Base-by-base conservation (phyloP, 805 yeast species). In the Candida ortonii region DNA sequence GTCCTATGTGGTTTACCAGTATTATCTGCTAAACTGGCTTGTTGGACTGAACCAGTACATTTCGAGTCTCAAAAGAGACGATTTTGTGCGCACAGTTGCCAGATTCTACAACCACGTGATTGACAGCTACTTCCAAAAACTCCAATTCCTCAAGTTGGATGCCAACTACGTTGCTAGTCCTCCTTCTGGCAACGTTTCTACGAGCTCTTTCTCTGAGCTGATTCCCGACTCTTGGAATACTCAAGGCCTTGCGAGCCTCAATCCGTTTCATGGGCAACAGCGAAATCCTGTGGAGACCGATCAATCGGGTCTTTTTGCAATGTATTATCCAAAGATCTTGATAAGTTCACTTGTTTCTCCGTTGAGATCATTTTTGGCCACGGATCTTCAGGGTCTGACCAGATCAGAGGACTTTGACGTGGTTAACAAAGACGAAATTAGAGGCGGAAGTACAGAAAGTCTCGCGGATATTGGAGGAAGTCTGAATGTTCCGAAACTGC, bases 1-100 rank as follows among this genome's bases (percentile, higher is more conserved):
- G 2, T 68, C 81, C 24, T 73, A 68, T 50, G 54, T 70, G 3
- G 53, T 80, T 1, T 41, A 69, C 34, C 71, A 70, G 44, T 53
- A 72, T 9, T 64, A 62, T 18, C 51, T 73, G 26, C 62, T 71
- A 15, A 52, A 70, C 10, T 80, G 84, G 84, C 64, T 83, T 28
- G 66, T 77, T 6, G 52, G 68, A 16, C 36, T 48, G 13, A 43
- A 49, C 22, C 30, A 31, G 15, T 48, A 41, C 24, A 14, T 34
- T 13, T 39, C 38, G 3, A 38, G 46, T 10, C 41, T 50, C 11
- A 44, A 38, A 5, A 25, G 37, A 9, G 38, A 41, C 9, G 50
- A 43, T 16, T 22, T 38, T 7, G 23, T 26, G 15, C 16, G 28
- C 5, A 19, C 29, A n/a, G 16, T 30, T 5, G 19, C 32, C 10